phyloP scores from a whole-genome alignment of 331 rosid species.

The Erythrophleum ivorense region DNA sequence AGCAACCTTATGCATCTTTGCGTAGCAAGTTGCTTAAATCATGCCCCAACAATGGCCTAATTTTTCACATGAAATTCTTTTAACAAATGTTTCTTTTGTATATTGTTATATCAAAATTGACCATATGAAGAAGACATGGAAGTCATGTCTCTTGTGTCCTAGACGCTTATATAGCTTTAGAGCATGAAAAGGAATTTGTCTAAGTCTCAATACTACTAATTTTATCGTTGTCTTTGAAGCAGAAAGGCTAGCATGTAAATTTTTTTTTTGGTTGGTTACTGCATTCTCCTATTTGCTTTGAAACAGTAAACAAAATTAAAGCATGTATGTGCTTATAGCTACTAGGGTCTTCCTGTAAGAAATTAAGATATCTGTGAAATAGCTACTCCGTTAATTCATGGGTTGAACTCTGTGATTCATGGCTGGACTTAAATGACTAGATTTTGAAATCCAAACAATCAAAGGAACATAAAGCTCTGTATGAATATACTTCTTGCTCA shows the following conservation, averaged over 20 bases:
- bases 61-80: slow-evolving; percentile 28
- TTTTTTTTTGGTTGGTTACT: slow-evolving; percentile 40
- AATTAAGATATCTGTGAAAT: too few species aligned
- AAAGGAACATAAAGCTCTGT: slow-evolving; percentile 39
- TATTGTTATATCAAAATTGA: slow-evolving; percentile 6
- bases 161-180: slow-evolving; percentile 18
- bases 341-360: too few species aligned
- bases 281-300: too few species aligned
- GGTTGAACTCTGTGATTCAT: too few species aligned
- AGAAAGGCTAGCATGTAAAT: slow-evolving; percentile 90
- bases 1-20: slow-evolving; percentile 77
- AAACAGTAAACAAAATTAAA: too few species aligned
- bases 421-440: too few species aligned
- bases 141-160: slow-evolving; percentile 13
- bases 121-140: slow-evolving; percentile 6
- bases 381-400: too few species aligned
- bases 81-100: not conserved
- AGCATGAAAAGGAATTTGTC: slow-evolving; percentile 17
- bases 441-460: too few species aligned
- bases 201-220: slow-evolving; percentile 16
- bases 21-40: slow-evolving; percentile 80
- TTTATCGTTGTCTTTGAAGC: slow-evolving; percentile 91
- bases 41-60: slow-evolving; percentile 17
- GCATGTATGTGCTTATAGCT: too few species aligned
- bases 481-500: too few species aligned